Evolutionary conservation across 345 rosid genomes (phyloP), one percentile per base, ranked within the genome.

Genomic region (Euclidium syriacum): DNA sequence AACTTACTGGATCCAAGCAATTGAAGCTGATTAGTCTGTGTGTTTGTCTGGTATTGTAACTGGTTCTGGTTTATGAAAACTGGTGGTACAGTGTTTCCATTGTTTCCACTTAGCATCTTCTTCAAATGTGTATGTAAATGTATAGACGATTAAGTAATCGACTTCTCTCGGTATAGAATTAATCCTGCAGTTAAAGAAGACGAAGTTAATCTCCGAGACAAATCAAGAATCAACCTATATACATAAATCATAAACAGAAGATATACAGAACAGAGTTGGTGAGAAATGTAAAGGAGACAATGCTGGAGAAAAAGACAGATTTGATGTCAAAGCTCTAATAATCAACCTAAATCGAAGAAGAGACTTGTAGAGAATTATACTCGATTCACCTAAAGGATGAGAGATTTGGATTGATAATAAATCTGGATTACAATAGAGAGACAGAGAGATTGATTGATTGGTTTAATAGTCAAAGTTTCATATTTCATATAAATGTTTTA

Each of bases 41-140:
- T 61, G 72, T 75, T 83, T 5, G 73, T 53, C 46, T 81, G 80
- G 49, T 76, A 83, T 16, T 74, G 91, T 49, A 88, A 64, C 33
- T 63, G 80, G 62, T 77, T 81, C 49, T 78, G 80, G 10, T 73
- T 76, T 4, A 78, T 63, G 62, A 75, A 80, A 75, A 76, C 77
- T 20, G 81, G 90, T 67, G 72, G 62, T 40, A 73, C 20, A 19
- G 75, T 55, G 71, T 69, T 83, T 76, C 64, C 74, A 54, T 76
- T 79, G 69, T 83, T 79, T 11, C 90, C 89, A 75, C 85, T 81
- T 9, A 81, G 74, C 95, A 87, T 87, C 47, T 77, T 82, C 80
- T 55, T 42, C 63, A 32, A 20, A 46, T 46, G 26, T 17, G 27
- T 41, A 42, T 24, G 35, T 15, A 41, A 29, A 6, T 50, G 32